Base-by-base conservation (phyloP, 1,284 basidiomycete genomes). In the Sanguinoderma infundibulare region DNA sequence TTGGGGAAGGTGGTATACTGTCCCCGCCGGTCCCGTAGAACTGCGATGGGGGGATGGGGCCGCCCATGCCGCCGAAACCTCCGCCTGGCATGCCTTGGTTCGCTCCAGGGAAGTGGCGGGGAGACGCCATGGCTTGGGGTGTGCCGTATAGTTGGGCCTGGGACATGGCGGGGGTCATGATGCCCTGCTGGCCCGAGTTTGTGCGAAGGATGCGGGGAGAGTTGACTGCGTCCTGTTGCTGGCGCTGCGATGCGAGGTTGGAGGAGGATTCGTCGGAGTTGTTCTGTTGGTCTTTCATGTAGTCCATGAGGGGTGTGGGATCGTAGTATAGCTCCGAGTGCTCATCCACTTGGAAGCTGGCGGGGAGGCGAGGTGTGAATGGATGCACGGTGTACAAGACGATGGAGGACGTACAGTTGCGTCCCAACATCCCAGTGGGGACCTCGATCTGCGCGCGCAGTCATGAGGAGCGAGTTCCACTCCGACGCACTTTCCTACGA, bases 371-470 rank as follows among this genome's bases (percentile, higher is more conserved):
- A n/a, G 17, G 32, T n/a, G 15, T 47, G 7, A n/a, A 35, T 15
- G 32, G n/a, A 20, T 5, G 32, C 20, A 32, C n/a, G 15, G 32
- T 12, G 14, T n/a, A 22, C 32, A 20, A 22, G 32, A 32, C 15
- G 14, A 53, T 52, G 42, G 14, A 36, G 28, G 8, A 73, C 82
- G 66, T 65, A 94, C 92, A 89, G 86, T 73, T 94, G 91, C 22
- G 91, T 92, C 24, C 90, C 89, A 38, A 93, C 81, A 73, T 94
- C 91, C 91, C 91, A 94, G 68, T 92, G 92, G 5, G 91, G 91
- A 0, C 92, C 91, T 63, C 91, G 80, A 62, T 89, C 85, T 9
- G 91, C 92, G 39, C 92, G 83, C 5, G 91, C 91, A 38, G 86
- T 89, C 61, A 86, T 83, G 50, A 94, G 77, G 53, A 92, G 70